Evolutionary conservation across 345 rosid species (phyloP), one percentile per base, ranked within the genome.

Genomic region (Fremontodendron californicum): DNA sequence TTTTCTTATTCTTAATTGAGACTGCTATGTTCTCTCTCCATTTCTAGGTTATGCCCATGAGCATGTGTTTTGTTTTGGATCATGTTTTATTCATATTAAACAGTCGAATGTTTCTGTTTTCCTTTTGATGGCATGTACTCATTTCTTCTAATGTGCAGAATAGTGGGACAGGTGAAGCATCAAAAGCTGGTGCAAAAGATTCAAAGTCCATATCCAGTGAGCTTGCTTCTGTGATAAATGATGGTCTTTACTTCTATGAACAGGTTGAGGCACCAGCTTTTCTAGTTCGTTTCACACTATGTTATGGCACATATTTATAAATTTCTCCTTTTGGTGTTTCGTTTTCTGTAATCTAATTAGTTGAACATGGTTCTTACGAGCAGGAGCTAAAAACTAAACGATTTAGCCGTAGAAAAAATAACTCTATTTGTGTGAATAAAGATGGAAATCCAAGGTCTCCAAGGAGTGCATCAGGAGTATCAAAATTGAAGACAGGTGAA

Each of bases 191-290:
- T 52, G 81, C 79, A 48, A 81, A 87, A 57, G 87, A 79, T 79
- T 85, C 92, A 51, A 82, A 89, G 54, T 74, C 85, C 63, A 85
- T 95, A 25, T 86, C 99, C 21, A 85, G 81, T 64, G 99, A 96
- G 85, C 90, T 87, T 78, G 99, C 96, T 78, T 88, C 88, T 75
- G 81, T 93, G 72, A 95, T 92, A 81, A 89, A 92, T 80, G 99
- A 93, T 57, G 99, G 99, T 75, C 97, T 96, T 75, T 90, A 88
- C 85, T 96, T 84, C 87, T 96, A 82, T 79, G 99, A 96, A 82
- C 98, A 96, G 94, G 99, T 96, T 77, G 48, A 75, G 58, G n/a
- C 61, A 72, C n/a, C 64, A 66, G 43, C 49, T 77, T 19, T n/a
- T n/a, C 7, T 78, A 9, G 2, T 69, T 74, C 3, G 23, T 54